A percentile compares a stretch with the other conserved stretches of the same genome.
These are phyloP conservation scores for Lentinula raphanica DNA, from an alignment of 768 basidiomycete genomes.

Conservation along the genomic window DNA sequence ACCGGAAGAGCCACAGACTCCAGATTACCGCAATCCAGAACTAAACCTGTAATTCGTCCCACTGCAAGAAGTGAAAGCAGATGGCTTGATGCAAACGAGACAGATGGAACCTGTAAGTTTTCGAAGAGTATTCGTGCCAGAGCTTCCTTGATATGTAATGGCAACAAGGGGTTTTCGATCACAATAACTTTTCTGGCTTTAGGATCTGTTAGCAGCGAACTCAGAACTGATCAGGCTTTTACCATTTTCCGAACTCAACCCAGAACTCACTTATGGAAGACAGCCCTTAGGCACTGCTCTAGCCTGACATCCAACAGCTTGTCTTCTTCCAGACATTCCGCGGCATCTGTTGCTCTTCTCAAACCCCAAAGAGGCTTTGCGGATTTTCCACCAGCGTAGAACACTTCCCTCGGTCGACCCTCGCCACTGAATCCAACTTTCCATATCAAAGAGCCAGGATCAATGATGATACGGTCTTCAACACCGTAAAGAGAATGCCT, in stretches of 20 bases:
- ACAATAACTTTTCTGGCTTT: constrained; percentile 93
- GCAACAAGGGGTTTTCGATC: constrained; percentile 84
- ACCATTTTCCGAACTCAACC: neutral
- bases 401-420: constrained; percentile 84
- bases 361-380: constrained; percentile 57
- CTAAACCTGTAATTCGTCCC: constrained; percentile 89
- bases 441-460: constrained; percentile 92
- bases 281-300: constrained; percentile 63
- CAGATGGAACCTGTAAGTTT: constrained; percentile 87
- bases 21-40: constrained; percentile 88
- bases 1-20: constrained; percentile 89
- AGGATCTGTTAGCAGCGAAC: constrained; percentile 89
- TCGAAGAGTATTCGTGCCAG: constrained; percentile 85
- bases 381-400: constrained; percentile 46
- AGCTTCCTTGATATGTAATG: constrained; percentile 81
- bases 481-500: constrained; percentile 94
- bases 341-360: constrained; percentile 45
- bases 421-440: constrained; percentile 98
- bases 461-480: constrained; percentile 92
- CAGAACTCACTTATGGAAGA: constrained; percentile 75
- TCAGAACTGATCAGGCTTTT: constrained; percentile 28
- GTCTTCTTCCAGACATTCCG: constrained; percentile 68
- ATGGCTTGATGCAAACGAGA: constrained; percentile 90
- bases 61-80: constrained; percentile 79
- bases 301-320: constrained; percentile 65